Base-by-base conservation (phyloP, 148 eudicot genomes). In the Chenopodium formosanum region DNA sequence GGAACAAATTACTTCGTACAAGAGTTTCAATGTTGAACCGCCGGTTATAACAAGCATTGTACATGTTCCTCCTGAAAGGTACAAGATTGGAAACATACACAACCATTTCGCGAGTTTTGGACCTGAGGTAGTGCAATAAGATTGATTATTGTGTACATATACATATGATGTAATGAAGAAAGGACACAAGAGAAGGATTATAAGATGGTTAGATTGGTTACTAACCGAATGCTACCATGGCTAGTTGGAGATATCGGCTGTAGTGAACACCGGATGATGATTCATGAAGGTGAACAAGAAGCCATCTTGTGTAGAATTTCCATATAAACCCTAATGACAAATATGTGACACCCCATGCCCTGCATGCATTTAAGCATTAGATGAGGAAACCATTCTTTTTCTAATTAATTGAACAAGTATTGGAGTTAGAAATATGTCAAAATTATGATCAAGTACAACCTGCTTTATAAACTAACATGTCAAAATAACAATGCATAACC, bases 281-380 rank as follows among this genome's bases (percentile, higher is more conserved):
- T 48, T 75, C 83, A 47, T 81, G 83, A 14, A 75, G 83, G 0
- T 81, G 83, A 75, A 81, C 40, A 20, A 81, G 83, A 53, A 81
- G 74, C 83, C 83, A 81, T 56, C 13, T 34, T 37, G 83, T 81
- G 34, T 81, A 81, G 0, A 81, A 25, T 75, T 81, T 68, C 79
- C 83, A 81, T 10, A 66, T 5, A 37, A 81, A 81, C 68, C 79
- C 83, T 7, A 81, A 19, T 32, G 27, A n/a, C 9, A 81, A 68
- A 50, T 40, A 66, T 34, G 75, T 14, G 3, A 81, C 31, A 52
- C 78, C 78, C 83, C 83, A 81, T 53, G 20, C 79, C 83, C 83
- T 81, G 65, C 46, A 75, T 31, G 65, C 46, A 75, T 31, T 11
- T 46, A 58, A 0, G 25, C 52, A 48, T 48, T 48, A 11, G 52